Conservation (phyloP, 2,329 filamentous ascomycete genomes). For the Pyrenophora teres region DNA sequence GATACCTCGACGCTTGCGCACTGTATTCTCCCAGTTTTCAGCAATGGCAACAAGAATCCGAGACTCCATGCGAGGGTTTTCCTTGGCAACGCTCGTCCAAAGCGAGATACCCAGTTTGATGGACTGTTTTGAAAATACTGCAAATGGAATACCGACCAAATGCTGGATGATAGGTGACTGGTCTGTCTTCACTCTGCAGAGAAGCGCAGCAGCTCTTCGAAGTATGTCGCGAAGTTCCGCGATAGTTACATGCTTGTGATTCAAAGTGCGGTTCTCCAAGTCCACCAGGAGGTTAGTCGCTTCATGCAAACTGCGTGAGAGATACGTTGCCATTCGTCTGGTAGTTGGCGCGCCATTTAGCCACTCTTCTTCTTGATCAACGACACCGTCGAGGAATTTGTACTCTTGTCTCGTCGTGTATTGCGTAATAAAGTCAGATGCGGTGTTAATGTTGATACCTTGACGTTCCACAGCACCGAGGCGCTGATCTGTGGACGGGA, state of each 20-base stretch:
- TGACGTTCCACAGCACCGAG: slow-evolving; percentile 78
- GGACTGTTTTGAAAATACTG: slow-evolving; percentile 89
- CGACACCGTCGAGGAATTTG: slow-evolving; percentile 77
- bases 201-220: slow-evolving; percentile 79
- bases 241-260: slow-evolving; percentile 71
- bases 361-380: slow-evolving; percentile 67
- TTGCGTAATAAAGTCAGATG: slow-evolving; percentile 94
- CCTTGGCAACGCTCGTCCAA: slow-evolving; percentile 96
- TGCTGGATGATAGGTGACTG: slow-evolving; percentile 82
- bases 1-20: slow-evolving; percentile 76
- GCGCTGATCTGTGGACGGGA: slow-evolving; percentile 84
- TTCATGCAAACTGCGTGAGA: slow-evolving; percentile 54
- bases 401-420: slow-evolving; percentile 98
- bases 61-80: slow-evolving; percentile 86
- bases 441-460: slow-evolving; percentile 80
- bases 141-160: slow-evolving; percentile 90
- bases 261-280: slow-evolving; percentile 72
- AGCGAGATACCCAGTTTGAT: slow-evolving; percentile 94
- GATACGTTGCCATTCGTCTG: slow-evolving; percentile 21
- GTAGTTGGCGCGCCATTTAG: slow-evolving; percentile 57
- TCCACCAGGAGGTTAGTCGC: slow-evolving; percentile 67
- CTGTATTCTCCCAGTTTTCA: slow-evolving; percentile 86
- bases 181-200: slow-evolving; percentile 77
- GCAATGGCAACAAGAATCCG: slow-evolving; percentile 85
- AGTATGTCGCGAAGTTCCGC: slow-evolving; percentile 80